phyloP scores from a whole-genome alignment of 2,329 filamentous ascomycete species.

The Nemania bipapillata region DNA sequence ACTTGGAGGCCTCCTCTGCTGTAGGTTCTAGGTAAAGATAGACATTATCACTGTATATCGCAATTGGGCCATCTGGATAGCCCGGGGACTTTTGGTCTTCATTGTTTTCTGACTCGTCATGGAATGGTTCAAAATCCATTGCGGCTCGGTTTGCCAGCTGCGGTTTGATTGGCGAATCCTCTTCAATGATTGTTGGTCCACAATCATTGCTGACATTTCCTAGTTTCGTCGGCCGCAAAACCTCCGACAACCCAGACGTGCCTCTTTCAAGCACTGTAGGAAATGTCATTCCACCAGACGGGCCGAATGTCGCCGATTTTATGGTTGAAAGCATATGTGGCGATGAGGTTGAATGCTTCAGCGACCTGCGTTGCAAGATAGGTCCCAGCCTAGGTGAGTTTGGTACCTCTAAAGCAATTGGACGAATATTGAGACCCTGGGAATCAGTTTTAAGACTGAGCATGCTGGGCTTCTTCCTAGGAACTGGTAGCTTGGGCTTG shows the following conservation, averaged over 20 bases:
- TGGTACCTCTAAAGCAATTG: slow-evolving; percentile 64
- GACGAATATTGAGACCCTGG: slow-evolving; percentile 63
- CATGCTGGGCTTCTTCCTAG: slow-evolving; percentile 79
- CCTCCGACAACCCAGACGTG: slow-evolving; percentile 68
- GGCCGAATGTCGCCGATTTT: slow-evolving; percentile 69
- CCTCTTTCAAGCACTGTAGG: slow-evolving; percentile 70
- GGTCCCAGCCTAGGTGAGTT: slow-evolving; percentile 66
- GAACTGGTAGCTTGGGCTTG: slow-evolving; percentile 77
- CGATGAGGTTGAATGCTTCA: slow-evolving; percentile 75
- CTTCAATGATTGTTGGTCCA: slow-evolving; percentile 62
- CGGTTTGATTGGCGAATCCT: slow-evolving; percentile 68
- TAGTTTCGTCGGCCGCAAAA: slow-evolving; percentile 64
- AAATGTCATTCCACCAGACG: slow-evolving; percentile 71
- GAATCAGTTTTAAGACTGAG: slow-evolving; percentile 80
- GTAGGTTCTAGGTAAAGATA: slow-evolving; percentile 84
- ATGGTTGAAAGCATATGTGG: slow-evolving; percentile 72
- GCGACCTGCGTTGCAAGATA: slow-evolving; percentile 69
- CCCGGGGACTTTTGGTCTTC: slow-evolving; percentile 84
- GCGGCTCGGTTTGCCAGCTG: slow-evolving; percentile 70
- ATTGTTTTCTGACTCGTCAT: slow-evolving; percentile 74
- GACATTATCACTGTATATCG: slow-evolving; percentile 81
- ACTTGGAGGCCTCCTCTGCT: slow-evolving; percentile 77
- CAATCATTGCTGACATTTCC: slow-evolving; percentile 48
- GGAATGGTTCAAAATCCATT: slow-evolving; percentile 69
- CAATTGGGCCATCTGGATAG: slow-evolving; percentile 83